Conservation (phyloP, 2,329 filamentous ascomycete species). For the Alternaria brassicicola region DNA sequence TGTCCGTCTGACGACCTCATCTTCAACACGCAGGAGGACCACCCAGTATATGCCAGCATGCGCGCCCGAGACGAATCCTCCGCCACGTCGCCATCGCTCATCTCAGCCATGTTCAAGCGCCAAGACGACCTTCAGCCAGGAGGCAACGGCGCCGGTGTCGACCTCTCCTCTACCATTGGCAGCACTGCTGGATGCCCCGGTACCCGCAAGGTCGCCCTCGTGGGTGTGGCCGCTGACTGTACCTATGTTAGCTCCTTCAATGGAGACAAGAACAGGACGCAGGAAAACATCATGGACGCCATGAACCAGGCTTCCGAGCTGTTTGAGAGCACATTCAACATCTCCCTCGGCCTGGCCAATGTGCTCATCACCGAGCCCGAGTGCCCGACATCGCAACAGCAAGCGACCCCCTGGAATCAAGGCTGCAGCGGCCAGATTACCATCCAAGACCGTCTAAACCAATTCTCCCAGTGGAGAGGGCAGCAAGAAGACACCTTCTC, state of each 20-base stretch:
- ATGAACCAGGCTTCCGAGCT: slow-evolving; percentile 87
- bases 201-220: slow-evolving; percentile 87
- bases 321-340: slow-evolving; percentile 92
- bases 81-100: slow-evolving; percentile 63
- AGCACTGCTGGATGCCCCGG: slow-evolving; percentile 82
- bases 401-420: slow-evolving; percentile 82
- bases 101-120: slow-evolving; percentile 70
- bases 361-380: slow-evolving; percentile 74
- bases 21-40: slow-evolving; percentile 78
- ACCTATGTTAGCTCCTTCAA: slow-evolving; percentile 79
- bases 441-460: slow-evolving; percentile 79
- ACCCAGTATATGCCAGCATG: slow-evolving; percentile 67
- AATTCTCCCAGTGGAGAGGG: slow-evolving; percentile 90
- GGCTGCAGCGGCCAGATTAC: slow-evolving; percentile 66
- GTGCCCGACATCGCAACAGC: slow-evolving; percentile 74
- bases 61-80: slow-evolving; percentile 57
- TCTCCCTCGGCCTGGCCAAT: slow-evolving; percentile 88
- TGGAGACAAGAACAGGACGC: slow-evolving; percentile 70
- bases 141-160: slow-evolving; percentile 78
- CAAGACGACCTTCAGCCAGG: slow-evolving; percentile 71
- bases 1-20: slow-evolving; percentile 77
- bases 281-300: slow-evolving; percentile 77
- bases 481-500: slow-evolving; percentile 78
- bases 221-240: slow-evolving; percentile 93
- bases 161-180: slow-evolving; percentile 79